phyloP scores from a whole-genome alignment of 2,329 filamentous ascomycete species.

The Amauroascus verrucosus region DNA sequence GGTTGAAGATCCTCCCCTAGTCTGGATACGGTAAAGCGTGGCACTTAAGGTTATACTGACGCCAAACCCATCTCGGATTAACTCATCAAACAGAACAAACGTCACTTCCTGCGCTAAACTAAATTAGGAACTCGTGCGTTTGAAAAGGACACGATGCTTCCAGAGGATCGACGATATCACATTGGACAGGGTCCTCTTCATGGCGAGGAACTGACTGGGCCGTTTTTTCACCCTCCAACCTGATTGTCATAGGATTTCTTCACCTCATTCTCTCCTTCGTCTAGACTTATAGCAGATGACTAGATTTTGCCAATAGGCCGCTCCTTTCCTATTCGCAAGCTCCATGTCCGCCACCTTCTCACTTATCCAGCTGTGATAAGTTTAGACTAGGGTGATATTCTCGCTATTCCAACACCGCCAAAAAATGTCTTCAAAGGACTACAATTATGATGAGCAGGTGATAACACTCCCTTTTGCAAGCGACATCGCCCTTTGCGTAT shows the following conservation, averaged over 20 bases:
- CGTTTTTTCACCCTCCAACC: neutral
- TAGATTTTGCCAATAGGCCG: neutral
- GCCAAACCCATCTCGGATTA: neutral
- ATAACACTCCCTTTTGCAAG: slow-evolving; percentile 13
- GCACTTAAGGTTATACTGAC: no score
- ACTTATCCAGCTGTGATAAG: slow-evolving; percentile 11
- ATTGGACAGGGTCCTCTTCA: neutral
- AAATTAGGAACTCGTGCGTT: neutral
- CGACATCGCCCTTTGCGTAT: neutral
- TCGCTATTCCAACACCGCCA: slow-evolving; percentile 7
- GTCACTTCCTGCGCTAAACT: neutral
- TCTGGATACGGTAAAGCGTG: no score
- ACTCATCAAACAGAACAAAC: neutral
- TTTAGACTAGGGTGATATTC: slow-evolving; percentile 2
- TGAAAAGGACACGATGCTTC: slow-evolving; percentile 12
- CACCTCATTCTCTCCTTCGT: neutral
- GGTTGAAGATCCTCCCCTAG: no score
- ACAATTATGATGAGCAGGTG: slow-evolving; percentile 94
- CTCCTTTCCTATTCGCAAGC: neutral
- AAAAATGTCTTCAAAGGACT: slow-evolving; percentile 79
- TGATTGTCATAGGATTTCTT: neutral
- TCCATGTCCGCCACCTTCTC: slow-evolving; percentile 8
- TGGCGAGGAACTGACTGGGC: neutral
- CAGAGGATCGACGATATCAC: slow-evolving; percentile 3
- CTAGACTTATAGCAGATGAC: neutral